A percentile compares a stretch with the other conserved stretches of the same genome.
phyloP scores from a whole-genome alignment of 495 filamentous ascomycete species.

The Aspergillus avenaceus region DNA sequence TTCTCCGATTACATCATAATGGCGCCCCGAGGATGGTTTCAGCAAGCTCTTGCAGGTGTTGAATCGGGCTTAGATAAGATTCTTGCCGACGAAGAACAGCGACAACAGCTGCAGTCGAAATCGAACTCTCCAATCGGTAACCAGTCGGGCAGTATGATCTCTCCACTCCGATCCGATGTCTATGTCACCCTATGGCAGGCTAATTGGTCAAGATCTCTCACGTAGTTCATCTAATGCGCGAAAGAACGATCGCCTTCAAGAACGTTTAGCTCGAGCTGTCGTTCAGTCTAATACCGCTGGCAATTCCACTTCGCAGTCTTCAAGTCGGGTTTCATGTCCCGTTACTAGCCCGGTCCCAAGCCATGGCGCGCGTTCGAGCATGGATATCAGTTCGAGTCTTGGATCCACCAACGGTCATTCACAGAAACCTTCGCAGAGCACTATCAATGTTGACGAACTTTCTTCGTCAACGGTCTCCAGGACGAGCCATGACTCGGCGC shows the following conservation, averaged over 20 bases:
- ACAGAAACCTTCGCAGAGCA: conserved; percentile 14
- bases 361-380: conserved; percentile 33
- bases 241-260: conserved; percentile 77
- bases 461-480: conserved; percentile 11
- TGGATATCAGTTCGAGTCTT: conserved; percentile 32
- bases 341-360: conserved; percentile 33
- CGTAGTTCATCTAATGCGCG: conserved; percentile 46
- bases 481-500: conserved; percentile 31
- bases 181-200: background rate
- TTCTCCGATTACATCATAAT: conserved; percentile 19
- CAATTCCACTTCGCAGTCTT: conserved; percentile 26
- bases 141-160: conserved; percentile 19
- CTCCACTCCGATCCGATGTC: background rate
- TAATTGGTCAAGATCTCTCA: conserved; percentile 42
- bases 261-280: conserved; percentile 71
- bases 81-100: conserved; percentile 68
- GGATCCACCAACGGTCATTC: conserved; percentile 14
- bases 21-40: conserved; percentile 53
- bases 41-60: conserved; percentile 88
- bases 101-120: conserved; percentile 23
- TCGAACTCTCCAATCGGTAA: conserved; percentile 19
- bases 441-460: conserved; percentile 10
- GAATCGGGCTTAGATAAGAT: conserved; percentile 92
- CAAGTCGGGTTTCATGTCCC: conserved; percentile 28
- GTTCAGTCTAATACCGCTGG: conserved; percentile 36